These are phyloP conservation scores for Heracleum sosnowskyi DNA, from an alignment of 129 eudicot species.

Conservation along the genomic window DNA sequence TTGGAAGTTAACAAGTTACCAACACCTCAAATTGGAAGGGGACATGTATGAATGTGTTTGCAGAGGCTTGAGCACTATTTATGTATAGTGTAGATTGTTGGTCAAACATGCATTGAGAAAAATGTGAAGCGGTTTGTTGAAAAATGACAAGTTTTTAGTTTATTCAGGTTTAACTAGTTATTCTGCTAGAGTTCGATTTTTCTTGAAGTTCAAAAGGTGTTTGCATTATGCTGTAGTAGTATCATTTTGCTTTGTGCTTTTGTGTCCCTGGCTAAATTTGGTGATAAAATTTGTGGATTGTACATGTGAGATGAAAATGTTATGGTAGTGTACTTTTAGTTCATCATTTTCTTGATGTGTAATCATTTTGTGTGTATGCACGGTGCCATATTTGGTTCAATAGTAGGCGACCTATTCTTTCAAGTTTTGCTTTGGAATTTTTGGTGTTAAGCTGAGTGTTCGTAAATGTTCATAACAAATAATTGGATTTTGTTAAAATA, in stretches of 20 bases:
- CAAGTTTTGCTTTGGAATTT: no score
- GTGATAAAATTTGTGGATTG: background rate
- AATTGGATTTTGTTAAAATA: no score
- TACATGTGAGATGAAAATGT: background rate
- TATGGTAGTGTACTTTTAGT: background rate
- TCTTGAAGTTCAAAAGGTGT: background rate
- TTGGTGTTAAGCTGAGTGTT: no score
- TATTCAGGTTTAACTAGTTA: background rate
- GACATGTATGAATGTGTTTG: background rate
- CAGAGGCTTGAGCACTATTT: background rate
- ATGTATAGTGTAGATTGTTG: background rate
- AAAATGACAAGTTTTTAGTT: background rate
- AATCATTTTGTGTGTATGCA: background rate
- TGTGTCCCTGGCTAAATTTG: no score
- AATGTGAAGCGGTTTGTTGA: background rate
- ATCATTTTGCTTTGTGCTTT: background rate
- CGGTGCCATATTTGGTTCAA: no score
- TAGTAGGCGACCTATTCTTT: no score
- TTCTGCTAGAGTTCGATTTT: background rate
- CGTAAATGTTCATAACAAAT: no score
- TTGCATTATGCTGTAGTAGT: background rate
- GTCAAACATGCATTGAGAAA: background rate
- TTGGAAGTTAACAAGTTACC: background rate
- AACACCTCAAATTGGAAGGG: background rate
- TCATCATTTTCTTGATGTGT: background rate